These are phyloP conservation scores for Nakazawaea siamensis DNA, from an alignment of 805 yeast species.

Conservation along the genomic window DNA sequence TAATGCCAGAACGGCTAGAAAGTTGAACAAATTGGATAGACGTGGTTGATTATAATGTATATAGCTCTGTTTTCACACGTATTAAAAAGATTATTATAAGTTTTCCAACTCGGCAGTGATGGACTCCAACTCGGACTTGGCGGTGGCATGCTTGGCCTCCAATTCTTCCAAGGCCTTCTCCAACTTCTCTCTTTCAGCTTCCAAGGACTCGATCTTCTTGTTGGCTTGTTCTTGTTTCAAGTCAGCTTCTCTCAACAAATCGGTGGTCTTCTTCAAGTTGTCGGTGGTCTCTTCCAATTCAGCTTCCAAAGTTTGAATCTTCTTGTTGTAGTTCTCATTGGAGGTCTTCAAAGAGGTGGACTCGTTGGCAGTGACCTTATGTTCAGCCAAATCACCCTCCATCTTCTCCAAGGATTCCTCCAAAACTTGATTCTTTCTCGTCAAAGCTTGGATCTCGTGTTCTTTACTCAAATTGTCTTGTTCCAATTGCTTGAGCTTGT, in stretches of 20 bases:
- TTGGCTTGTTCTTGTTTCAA: constrained; percentile 94
- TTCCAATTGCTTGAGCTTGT: constrained; percentile 80
- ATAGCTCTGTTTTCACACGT: too few relatives aligned
- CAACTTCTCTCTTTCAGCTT: constrained; percentile 84
- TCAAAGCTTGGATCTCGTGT: constrained; percentile 87
- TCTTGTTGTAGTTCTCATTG: constrained; percentile 86
- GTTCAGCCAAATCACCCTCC: constrained; percentile 65
- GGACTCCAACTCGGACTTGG: constrained; percentile 92
- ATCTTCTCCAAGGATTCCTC: constrained; percentile 78
- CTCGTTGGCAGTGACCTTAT: constrained; percentile 84
- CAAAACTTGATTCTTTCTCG: constrained; percentile 83
- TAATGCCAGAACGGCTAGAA: constrained; percentile 85
- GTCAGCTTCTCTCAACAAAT: constrained; percentile 90
- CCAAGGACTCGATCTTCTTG: constrained; percentile 87
- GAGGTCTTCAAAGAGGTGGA: constrained; percentile 81
- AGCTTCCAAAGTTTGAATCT: constrained; percentile 81
- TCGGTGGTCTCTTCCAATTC: constrained; percentile 87
- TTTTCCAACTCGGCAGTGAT: constrained; percentile 93
- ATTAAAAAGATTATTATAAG: constrained; percentile 29
- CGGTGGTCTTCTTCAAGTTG: constrained; percentile 87
- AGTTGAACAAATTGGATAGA: constrained; percentile 73
- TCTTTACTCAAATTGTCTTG: constrained; percentile 90
- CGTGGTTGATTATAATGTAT: constrained; percentile 26
- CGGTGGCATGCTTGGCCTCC: constrained; percentile 69
- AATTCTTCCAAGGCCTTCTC: constrained; percentile 89